A percentile compares a stretch with the other conserved stretches of the same genome.
These are phyloP conservation scores for Pseudocercospora macadamiae DNA, from an alignment of 2,329 filamentous ascomycete genomes.

Conservation along the genomic window DNA sequence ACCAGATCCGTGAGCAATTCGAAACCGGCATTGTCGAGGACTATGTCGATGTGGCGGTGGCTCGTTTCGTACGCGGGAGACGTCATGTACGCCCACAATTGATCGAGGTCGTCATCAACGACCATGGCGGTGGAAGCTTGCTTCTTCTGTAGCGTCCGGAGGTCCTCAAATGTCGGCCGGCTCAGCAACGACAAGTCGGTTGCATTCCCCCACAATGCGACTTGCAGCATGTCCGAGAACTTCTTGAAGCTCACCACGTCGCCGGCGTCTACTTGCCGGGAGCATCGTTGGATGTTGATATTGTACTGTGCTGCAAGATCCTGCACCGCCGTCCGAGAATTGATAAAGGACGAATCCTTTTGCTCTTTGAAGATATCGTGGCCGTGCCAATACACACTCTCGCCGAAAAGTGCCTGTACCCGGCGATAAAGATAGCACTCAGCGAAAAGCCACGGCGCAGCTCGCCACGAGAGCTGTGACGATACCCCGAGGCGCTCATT, in stretches of 20 bases:
- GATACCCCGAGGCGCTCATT: conserved; percentile 1
- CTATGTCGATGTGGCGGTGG: conserved; percentile 11
- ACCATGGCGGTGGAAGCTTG: not conserved
- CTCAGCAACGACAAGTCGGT: conserved; percentile 12
- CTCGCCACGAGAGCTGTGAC: not conserved
- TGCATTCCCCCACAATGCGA: conserved; percentile 10
- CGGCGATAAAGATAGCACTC: conserved; percentile 9
- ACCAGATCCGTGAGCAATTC: conserved; percentile 9
- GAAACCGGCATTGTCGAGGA: conserved; percentile 12
- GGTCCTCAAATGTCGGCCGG: conserved; percentile 4
- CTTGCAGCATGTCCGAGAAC: conserved; percentile 6
- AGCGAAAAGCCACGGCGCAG: conserved; percentile 6
- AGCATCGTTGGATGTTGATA: not conserved
- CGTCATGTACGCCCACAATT: conserved; percentile 3
- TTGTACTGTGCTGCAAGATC: not conserved
- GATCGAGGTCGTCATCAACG: conserved; percentile 1
- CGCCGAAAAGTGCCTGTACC: conserved; percentile 4
- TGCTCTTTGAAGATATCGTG: conserved; percentile 12
- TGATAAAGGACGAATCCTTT: conserved; percentile 7
- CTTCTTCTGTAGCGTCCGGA: conserved; percentile 3
- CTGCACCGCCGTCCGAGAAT: conserved; percentile 5
- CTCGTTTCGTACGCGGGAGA: not conserved
- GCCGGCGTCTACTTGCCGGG: not conserved
- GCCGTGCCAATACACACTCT: conserved; percentile 6
- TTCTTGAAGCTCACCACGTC: not conserved